Evolutionary conservation across 2,329 filamentous ascomycete genomes (phyloP).

Genomic region (Diaporthe amygdali): DNA sequence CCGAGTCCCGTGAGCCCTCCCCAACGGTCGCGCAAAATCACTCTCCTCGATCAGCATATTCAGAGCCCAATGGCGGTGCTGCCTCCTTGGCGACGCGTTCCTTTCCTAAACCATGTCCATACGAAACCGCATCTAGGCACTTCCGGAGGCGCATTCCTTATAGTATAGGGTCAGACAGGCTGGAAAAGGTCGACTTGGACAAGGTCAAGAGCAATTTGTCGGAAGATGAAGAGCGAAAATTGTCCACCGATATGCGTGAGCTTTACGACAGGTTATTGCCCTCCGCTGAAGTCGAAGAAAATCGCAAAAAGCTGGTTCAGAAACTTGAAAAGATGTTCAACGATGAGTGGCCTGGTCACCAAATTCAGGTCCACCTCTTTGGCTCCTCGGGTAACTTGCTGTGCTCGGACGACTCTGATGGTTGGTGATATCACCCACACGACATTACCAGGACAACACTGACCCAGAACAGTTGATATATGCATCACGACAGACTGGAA

Average conservation of each 20-base stretch:
- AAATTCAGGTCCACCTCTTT: constrained; percentile 92
- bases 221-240: constrained; percentile 73
- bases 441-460: constrained; percentile 28
- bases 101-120: constrained; percentile 68
- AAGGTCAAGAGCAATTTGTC: constrained; percentile 75
- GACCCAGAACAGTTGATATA: constrained; percentile 76
- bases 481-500: constrained; percentile 94
- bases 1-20: constrained; percentile 74
- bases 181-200: constrained; percentile 73
- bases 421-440: constrained; percentile 55
- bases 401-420: constrained; percentile 94
- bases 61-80: constrained; percentile 80
- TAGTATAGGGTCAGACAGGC: constrained; percentile 78
- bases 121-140: constrained; percentile 84
- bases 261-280: constrained; percentile 87
- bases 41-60: constrained; percentile 89
- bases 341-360: constrained; percentile 86
- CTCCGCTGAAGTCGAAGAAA: constrained; percentile 76
- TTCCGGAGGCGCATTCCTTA: constrained; percentile 90
- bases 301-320: constrained; percentile 76
- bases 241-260: constrained; percentile 83
- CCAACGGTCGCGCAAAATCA: constrained; percentile 78
- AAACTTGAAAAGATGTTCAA: constrained; percentile 91
- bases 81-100: constrained; percentile 67
- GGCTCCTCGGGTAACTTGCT: constrained; percentile 97